phyloP scores from a whole-genome alignment of 176 grass and related monocot species.

The Dendrocalamus sinicus region DNA sequence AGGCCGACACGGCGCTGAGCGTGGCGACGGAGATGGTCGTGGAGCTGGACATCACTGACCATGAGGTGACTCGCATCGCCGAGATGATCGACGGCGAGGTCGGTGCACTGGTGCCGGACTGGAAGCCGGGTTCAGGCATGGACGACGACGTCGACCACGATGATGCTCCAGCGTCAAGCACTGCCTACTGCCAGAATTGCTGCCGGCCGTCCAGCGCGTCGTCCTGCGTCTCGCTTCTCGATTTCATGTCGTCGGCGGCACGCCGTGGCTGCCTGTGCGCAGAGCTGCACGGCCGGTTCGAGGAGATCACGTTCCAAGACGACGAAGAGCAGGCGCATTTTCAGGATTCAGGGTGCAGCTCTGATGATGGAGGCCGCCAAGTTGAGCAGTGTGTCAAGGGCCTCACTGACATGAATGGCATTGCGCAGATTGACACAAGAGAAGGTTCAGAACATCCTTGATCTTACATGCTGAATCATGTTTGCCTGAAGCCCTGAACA shows the following conservation, averaged over 20 bases:
- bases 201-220: constrained; percentile 42
- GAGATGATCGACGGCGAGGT: constrained; percentile 83
- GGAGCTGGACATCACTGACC: constrained; percentile 85
- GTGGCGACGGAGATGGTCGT: constrained; percentile 82
- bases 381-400: not conserved
- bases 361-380: constrained; percentile 18
- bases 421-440: not conserved
- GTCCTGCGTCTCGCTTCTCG: constrained; percentile 58
- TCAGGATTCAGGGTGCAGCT: constrained; percentile 33
- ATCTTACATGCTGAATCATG: not conserved
- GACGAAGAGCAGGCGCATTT: constrained; percentile 32
- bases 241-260: constrained; percentile 51
- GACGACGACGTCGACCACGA: not conserved
- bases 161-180: not conserved
- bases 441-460: constrained; percentile 3
- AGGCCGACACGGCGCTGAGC: constrained; percentile 71
- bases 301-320: constrained; percentile 74
- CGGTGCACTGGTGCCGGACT: constrained; percentile 58
- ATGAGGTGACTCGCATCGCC: constrained; percentile 84
- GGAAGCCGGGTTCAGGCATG: constrained; percentile 60
- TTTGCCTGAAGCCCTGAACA: not conserved
- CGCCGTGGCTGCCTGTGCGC: constrained; percentile 45
- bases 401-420: constrained; percentile 8
- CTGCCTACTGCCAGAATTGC: constrained; percentile 50
- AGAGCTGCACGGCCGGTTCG: constrained; percentile 68